Evolutionary conservation across 768 basidiomycete genomes (phyloP).

Genomic region (Megacollybia marginata): DNA sequence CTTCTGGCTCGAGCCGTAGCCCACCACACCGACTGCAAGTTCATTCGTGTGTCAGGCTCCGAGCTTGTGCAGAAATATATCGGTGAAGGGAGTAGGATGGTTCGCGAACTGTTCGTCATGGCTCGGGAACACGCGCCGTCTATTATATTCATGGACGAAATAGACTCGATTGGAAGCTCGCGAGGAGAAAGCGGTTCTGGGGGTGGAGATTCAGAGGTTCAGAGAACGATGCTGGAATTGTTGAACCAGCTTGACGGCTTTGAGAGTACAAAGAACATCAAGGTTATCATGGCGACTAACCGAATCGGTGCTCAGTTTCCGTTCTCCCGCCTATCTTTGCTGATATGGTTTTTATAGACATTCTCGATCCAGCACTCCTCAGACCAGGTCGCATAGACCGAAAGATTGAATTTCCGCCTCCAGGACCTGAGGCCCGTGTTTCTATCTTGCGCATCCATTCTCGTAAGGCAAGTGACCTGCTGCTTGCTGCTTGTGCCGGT

Average conservation of each 20-base stretch:
- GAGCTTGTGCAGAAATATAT: constrained; percentile 81
- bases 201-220: constrained; percentile 58
- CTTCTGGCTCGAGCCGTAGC: constrained; percentile 71
- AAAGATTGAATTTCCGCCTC: constrained; percentile 98
- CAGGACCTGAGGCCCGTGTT: constrained; percentile 31
- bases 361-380: constrained; percentile 67
- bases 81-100: constrained; percentile 74
- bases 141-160: constrained; percentile 86
- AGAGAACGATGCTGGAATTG: constrained; percentile 60
- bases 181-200: constrained; percentile 46
- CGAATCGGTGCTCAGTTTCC: constrained; percentile 39
- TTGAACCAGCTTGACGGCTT: constrained; percentile 62
- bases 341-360: constrained; percentile 34
- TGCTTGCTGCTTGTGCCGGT: constrained; percentile 1
- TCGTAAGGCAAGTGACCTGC: constrained; percentile 54
- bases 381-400: constrained; percentile 76
- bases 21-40: constrained; percentile 78
- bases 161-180: constrained; percentile 71
- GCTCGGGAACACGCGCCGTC: constrained; percentile 74
- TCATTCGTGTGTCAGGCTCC: constrained; percentile 69
- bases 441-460: constrained; percentile 79
- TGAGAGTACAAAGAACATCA: constrained; percentile 72
- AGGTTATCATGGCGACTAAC: constrained; percentile 73
- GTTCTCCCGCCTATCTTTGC: not conserved
- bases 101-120: constrained; percentile 78